These are phyloP conservation scores for Trypanosoma vivax DNA, from an alignment of 208 protist genomes.

Conservation along the genomic window DNA sequence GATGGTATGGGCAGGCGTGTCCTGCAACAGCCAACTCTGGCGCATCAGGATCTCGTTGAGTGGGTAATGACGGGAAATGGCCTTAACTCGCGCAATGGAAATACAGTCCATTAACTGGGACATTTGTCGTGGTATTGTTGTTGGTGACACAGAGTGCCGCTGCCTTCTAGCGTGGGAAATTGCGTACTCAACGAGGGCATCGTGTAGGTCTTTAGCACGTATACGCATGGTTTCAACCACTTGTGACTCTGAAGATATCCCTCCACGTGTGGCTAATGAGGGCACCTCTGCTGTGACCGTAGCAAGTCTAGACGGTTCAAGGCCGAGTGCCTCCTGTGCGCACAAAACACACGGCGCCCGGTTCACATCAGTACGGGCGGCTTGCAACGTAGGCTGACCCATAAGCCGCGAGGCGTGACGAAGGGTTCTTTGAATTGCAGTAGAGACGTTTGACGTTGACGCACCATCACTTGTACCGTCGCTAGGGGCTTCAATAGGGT, in stretches of 20 bases:
- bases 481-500: background rate
- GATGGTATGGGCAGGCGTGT: conserved; percentile 64
- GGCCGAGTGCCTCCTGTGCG: conserved; percentile 55
- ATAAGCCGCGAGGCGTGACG: conserved; percentile 53
- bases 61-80: conserved; percentile 59
- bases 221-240: conserved; percentile 54
- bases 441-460: conserved; percentile 63
- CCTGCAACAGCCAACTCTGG: conserved; percentile 87
- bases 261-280: conserved; percentile 5
- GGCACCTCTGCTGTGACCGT: conserved; percentile 38
- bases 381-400: conserved; percentile 70
- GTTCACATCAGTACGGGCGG: conserved; percentile 43
- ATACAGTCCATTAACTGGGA: conserved; percentile 36
- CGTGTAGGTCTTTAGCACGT: conserved; percentile 61
- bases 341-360: conserved; percentile 57
- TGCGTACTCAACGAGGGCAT: conserved; percentile 44
- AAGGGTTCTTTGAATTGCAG: conserved; percentile 61
- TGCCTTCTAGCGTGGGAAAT: background rate
- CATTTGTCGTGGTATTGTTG: conserved; percentile 5
- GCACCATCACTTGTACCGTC: conserved; percentile 31
- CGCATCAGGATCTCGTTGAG: conserved; percentile 70
- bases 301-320: conserved; percentile 55
- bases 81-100: conserved; percentile 40
- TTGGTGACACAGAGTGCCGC: conserved; percentile 1
- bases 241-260: conserved; percentile 10